Evolutionary conservation across 805 yeast species (phyloP).

Genomic region (Candida boidinii): DNA sequence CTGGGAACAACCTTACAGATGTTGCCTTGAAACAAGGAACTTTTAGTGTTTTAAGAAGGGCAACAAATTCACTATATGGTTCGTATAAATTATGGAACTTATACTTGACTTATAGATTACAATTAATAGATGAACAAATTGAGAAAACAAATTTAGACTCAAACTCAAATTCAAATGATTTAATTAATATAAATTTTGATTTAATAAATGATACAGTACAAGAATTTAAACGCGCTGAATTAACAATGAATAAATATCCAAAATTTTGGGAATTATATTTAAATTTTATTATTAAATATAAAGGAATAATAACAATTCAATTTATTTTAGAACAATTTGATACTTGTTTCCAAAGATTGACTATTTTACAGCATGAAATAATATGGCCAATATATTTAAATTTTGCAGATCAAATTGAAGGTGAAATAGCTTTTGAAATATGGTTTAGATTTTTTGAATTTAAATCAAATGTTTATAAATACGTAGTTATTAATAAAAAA

Average conservation of each 20-base stretch:
- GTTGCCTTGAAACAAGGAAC: slow-evolving; percentile 28
- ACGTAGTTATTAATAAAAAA: background rate
- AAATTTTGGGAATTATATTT: slow-evolving; percentile 46
- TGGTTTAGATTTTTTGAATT: slow-evolving; percentile 25
- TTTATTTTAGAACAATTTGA: slow-evolving; percentile 38
- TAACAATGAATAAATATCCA: slow-evolving; percentile 34
- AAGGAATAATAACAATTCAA: slow-evolving; percentile 22
- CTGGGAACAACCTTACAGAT: too few species aligned
- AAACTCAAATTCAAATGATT: slow-evolving; percentile 3
- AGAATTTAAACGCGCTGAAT: slow-evolving; percentile 40
- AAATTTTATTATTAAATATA: slow-evolving; percentile 27
- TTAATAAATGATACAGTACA: too few species aligned
- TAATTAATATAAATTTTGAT: background rate
- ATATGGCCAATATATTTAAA: slow-evolving; percentile 49
- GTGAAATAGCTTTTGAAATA: slow-evolving; percentile 25
- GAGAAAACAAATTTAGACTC: background rate
- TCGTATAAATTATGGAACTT: slow-evolving; percentile 48
- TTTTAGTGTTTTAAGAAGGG: slow-evolving; percentile 46
- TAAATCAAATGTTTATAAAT: slow-evolving; percentile 4
- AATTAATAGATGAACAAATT: slow-evolving; percentile 2
- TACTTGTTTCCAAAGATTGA: slow-evolving; percentile 37
- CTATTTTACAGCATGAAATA: slow-evolving; percentile 42
- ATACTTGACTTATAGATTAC: slow-evolving; percentile 35
- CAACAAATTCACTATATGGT: slow-evolving; percentile 32
- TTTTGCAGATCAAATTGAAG: slow-evolving; percentile 37